Evolutionary conservation across 176 grass and related monocot genomes (phyloP).

Genomic region (Leersia perrieri): DNA sequence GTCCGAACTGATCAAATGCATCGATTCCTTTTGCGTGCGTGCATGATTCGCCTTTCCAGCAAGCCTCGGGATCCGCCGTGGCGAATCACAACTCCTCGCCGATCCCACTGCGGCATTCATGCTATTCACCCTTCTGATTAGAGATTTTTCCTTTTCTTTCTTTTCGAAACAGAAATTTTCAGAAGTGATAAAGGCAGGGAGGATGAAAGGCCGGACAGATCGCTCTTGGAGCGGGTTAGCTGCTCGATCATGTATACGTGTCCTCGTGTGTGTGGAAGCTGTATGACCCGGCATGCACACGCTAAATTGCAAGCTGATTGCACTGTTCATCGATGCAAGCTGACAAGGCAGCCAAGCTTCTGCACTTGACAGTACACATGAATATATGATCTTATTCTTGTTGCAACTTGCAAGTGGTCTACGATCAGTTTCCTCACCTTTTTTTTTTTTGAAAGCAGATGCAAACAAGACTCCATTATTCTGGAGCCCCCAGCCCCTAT

Average conservation of each 20-base stretch:
- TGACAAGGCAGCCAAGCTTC: background rate
- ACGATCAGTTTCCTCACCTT: background rate
- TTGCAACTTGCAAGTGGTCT: slow-evolving; percentile 18
- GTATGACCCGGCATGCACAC: background rate
- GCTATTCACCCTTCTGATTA: background rate
- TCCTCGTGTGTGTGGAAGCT: background rate
- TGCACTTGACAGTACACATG: background rate
- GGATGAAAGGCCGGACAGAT: background rate
- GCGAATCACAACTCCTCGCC: slow-evolving; percentile 31
- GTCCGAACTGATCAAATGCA: background rate
- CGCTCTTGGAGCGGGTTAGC: background rate
- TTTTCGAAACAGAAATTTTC: background rate
- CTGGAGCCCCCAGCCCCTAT: no score
- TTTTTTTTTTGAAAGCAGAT: slow-evolving; percentile 12
- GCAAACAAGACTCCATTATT: background rate
- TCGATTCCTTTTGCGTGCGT: background rate
- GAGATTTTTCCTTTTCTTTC: background rate
- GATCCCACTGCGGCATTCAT: background rate
- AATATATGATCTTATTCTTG: background rate
- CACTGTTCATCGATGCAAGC: background rate
- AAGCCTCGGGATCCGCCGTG: slow-evolving; percentile 30
- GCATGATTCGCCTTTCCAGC: background rate
- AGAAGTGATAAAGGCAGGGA: background rate
- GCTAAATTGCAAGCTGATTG: background rate
- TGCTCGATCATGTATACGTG: background rate